phyloP scores from a whole-genome alignment of 352 stramenopile species.

The Globisporangium camurandrum region DNA sequence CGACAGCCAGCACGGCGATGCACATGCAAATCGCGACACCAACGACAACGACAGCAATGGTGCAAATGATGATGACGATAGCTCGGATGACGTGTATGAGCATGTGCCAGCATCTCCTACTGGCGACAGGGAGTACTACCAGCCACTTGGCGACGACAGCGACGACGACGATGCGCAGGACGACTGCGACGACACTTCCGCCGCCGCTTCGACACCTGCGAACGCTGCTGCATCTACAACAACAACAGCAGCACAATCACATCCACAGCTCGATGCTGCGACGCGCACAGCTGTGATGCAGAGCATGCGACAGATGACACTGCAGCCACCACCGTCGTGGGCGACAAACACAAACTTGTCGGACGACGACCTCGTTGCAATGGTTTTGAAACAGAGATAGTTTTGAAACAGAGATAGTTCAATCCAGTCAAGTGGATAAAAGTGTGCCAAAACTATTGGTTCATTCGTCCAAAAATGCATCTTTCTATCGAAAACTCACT shows the following conservation, averaged over 20 bases:
- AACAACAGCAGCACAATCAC: conserved; percentile 3
- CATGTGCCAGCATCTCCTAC: conserved; percentile 12
- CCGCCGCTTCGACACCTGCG: too few relatives aligned
- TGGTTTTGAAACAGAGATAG: conserved; percentile 27
- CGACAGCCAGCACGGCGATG: conserved; percentile 1
- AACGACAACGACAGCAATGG: conserved; percentile 15
- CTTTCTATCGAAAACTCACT: too few relatives aligned
- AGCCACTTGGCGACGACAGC: conserved; percentile 8
- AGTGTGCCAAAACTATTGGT: too few relatives aligned
- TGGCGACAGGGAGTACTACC: conserved; percentile 10
- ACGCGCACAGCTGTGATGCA: conserved; percentile 38
- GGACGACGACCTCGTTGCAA: conserved; percentile 43
- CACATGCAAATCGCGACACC: conserved; percentile 13
- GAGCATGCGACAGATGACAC: conserved; percentile 41
- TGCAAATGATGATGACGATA: conserved; percentile 13
- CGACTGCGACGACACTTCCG: conserved; percentile 3
- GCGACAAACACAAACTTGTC: conserved; percentile 24
- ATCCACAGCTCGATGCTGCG: conserved; percentile 17
- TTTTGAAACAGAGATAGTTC: not conserved
- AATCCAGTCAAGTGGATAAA: too few relatives aligned
- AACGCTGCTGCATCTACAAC: not conserved
- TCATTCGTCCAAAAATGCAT: too few relatives aligned
- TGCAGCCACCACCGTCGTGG: conserved; percentile 45
- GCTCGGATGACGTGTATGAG: conserved; percentile 7
- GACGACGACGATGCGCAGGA: conserved; percentile 16